phyloP scores from a whole-genome alignment of 306 rosid species.

The Bauhinia variegata region DNA sequence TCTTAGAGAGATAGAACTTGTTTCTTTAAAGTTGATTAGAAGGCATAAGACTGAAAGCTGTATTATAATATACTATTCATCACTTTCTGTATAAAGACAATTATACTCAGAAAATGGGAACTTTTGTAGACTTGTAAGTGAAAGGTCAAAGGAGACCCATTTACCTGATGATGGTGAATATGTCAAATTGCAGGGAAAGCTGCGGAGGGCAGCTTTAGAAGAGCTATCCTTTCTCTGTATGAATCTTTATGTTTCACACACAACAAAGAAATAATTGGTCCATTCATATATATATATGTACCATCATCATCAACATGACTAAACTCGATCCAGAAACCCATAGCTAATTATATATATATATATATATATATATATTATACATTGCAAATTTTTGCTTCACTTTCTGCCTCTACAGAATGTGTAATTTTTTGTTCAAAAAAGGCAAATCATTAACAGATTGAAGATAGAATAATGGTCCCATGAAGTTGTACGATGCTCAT shows the following conservation, averaged over 20 bases:
- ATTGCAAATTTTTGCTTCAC: slow-evolving; percentile 19
- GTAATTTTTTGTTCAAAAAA: neutral
- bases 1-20: no score
- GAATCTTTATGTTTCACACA: slow-evolving; percentile 6
- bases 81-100: no score
- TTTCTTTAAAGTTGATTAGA: no score
- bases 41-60: no score
- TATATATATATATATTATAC: neutral
- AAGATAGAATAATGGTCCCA: neutral
- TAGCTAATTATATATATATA: slow-evolving; percentile 17
- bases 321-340: slow-evolving; percentile 30
- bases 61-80: no score
- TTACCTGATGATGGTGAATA: no score
- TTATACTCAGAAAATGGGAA: neutral
- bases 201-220: slow-evolving; percentile 40
- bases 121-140: slow-evolving; percentile 15
- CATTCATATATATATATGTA: slow-evolving; percentile 3
- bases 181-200: slow-evolving; percentile 33
- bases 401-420: slow-evolving; percentile 11
- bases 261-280: slow-evolving; percentile 7
- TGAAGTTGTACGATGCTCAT: no score
- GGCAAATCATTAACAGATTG: slow-evolving; percentile 36
- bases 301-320: slow-evolving; percentile 30
- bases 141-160: slow-evolving; percentile 34
- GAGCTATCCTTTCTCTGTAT: slow-evolving; percentile 31